Evolutionary conservation across 345 rosid species (phyloP).

Genomic region (Sapria himalayana): DNA sequence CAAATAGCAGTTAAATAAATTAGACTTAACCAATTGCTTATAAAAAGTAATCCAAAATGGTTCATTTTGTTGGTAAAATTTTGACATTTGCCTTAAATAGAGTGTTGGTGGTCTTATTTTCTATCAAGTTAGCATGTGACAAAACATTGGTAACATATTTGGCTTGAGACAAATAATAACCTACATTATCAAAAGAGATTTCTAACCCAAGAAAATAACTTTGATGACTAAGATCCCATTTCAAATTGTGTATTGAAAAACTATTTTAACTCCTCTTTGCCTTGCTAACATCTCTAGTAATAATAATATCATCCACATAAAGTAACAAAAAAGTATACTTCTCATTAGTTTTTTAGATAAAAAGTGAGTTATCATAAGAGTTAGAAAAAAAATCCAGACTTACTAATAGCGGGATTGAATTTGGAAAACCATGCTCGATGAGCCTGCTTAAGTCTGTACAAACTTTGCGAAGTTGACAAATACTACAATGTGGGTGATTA

Average conservation of each 20-base stretch:
- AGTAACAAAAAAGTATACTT: neutral
- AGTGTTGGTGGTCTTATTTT: neutral
- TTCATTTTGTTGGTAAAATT: neutral
- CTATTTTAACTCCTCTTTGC: neutral
- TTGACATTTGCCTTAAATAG: neutral
- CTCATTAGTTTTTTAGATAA: neutral
- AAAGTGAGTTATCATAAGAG: neutral
- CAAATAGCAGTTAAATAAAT: slow-evolving; percentile 1
- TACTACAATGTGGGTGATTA: neutral
- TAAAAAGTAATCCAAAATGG: neutral
- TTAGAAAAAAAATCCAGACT: neutral
- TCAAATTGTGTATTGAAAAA: neutral
- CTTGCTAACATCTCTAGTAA: neutral
- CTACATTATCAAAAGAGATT: neutral
- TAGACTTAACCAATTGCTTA: neutral
- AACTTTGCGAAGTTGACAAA: neutral
- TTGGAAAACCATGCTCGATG: slow-evolving; percentile 5
- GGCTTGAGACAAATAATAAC: neutral
- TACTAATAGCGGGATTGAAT: neutral
- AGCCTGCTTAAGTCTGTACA: slow-evolving; percentile 4
- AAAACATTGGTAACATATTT: neutral
- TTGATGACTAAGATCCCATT: slow-evolving; percentile 2
- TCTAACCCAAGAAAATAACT: slow-evolving; percentile 3
- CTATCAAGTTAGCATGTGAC: neutral
- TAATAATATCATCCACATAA: slow-evolving; percentile 9